These are phyloP conservation scores for Xylariaceae sp. DNA, from an alignment of 2,329 filamentous ascomycete species.

Conservation along the genomic window DNA sequence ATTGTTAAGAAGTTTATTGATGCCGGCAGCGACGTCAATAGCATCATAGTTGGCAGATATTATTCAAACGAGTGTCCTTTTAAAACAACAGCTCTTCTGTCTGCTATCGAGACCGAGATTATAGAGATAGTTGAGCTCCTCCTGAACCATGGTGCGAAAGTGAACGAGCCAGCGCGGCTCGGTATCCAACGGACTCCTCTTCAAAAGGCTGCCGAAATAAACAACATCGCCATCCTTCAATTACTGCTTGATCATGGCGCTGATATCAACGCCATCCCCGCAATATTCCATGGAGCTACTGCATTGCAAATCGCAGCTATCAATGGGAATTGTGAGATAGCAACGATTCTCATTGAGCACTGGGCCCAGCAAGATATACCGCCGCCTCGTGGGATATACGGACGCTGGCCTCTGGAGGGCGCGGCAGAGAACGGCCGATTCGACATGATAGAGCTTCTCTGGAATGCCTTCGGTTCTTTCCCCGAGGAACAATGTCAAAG, in stretches of 20 bases:
- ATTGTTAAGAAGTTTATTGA: not conserved
- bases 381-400: not conserved
- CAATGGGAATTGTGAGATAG: constrained; percentile 1
- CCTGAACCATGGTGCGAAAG: not conserved
- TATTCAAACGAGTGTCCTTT: no score
- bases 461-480: not conserved
- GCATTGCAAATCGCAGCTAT: constrained; percentile 12
- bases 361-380: not conserved
- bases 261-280: not conserved
- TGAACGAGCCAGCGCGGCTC: not conserved
- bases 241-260: not conserved
- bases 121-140: not conserved
- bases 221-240: not conserved
- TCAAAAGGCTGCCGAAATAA: constrained; percentile 1
- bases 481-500: not conserved
- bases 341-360: not conserved
- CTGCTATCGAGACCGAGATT: not conserved
- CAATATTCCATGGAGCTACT: not conserved
- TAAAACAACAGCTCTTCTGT: not conserved
- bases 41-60: not conserved
- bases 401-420: constrained; percentile 12
- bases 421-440: constrained; percentile 11
- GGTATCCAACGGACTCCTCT: not conserved
- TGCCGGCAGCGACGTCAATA: not conserved
- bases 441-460: constrained; percentile 17